Evolutionary conservation across 345 rosid genomes (phyloP).

Genomic region (Mangifera indica): DNA sequence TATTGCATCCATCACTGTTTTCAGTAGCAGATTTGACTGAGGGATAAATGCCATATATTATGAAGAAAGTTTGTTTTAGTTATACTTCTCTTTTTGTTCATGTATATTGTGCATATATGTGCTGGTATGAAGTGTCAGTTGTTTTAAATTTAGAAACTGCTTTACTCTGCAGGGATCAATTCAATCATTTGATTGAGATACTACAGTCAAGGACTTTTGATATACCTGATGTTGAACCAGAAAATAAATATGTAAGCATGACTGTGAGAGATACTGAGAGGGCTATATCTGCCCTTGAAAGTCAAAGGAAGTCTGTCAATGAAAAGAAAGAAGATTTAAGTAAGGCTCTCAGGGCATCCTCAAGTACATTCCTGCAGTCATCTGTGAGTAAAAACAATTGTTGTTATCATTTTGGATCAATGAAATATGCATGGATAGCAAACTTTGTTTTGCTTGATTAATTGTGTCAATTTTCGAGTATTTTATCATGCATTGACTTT

Average conservation of each 20-base stretch:
- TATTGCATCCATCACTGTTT: not conserved
- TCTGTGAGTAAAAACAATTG: conserved; percentile 44
- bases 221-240: conserved; percentile 37
- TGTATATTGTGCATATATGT: not conserved
- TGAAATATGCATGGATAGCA: conserved; percentile 2
- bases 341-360: conserved; percentile 35
- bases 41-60: conserved; percentile 6
- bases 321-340: conserved; percentile 39
- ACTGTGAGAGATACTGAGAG: conserved; percentile 34
- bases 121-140: conserved; percentile 9
- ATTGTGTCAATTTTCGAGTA: conserved; percentile 1
- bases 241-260: conserved; percentile 27
- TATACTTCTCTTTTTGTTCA: conserved; percentile 12
- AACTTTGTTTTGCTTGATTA: not conserved
- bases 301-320: conserved; percentile 30
- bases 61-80: conserved; percentile 3
- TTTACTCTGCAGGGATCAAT: conserved; percentile 58
- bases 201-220: conserved; percentile 59
- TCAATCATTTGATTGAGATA: conserved; percentile 58
- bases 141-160: not conserved
- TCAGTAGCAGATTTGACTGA: not conserved
- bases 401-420: not conserved
- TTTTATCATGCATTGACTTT: not conserved
- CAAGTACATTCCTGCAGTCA: conserved; percentile 47
- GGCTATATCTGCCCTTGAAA: conserved; percentile 31